These are phyloP conservation scores for Trichomonascaceae sp. DNA, from an alignment of 1,139 yeast species.

Conservation along the genomic window DNA sequence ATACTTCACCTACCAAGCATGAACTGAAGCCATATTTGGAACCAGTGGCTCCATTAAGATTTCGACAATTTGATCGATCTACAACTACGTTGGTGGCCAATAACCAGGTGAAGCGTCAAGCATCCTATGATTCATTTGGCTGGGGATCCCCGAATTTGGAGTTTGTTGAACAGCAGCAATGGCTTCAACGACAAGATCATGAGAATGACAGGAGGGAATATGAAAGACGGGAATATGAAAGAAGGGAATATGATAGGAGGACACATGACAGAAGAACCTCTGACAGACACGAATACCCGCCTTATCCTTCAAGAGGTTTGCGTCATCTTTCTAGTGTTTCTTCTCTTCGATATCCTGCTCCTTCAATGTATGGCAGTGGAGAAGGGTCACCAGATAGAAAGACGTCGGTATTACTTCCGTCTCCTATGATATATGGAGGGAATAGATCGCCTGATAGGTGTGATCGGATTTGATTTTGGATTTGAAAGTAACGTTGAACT, in stretches of 20 bases:
- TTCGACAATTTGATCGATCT: neutral
- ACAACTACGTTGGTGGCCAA: constrained; percentile 1
- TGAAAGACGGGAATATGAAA: no score
- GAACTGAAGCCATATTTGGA: neutral
- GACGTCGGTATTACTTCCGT: constrained; percentile 19
- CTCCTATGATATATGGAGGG: constrained; percentile 14
- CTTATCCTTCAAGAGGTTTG: neutral
- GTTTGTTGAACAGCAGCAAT: constrained; percentile 23
- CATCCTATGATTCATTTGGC: constrained; percentile 20
- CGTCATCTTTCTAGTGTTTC: neutral
- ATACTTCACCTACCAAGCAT: neutral
- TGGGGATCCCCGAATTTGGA: constrained; percentile 22
- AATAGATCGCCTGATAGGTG: neutral
- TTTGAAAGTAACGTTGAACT: neutral
- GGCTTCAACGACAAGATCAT: constrained; percentile 15
- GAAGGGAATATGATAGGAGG: no score
- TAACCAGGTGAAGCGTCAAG: constrained; percentile 3
- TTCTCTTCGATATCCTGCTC: neutral
- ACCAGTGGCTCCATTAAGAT: neutral
- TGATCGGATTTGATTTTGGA: neutral
- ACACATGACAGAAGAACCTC: no score
- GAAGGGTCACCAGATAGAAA: constrained; percentile 2
- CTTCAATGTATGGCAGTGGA: neutral
- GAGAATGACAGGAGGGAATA: neutral
- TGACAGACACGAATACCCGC: neutral